Base-by-base conservation (phyloP, 495 filamentous ascomycete species). In the Xylaria sp. region DNA sequence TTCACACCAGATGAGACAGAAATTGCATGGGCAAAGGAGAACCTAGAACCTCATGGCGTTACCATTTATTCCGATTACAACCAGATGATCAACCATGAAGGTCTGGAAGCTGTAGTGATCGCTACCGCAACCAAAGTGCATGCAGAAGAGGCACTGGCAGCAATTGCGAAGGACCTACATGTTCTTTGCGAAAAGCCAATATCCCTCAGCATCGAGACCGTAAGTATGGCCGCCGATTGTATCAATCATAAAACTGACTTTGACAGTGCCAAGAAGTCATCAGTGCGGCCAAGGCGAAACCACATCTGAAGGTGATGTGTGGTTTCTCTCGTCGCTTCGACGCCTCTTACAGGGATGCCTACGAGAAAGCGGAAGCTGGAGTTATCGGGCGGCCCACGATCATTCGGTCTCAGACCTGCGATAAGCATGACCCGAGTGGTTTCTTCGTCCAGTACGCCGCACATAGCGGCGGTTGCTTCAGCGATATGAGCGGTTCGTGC, bases 261-360 rank as follows among this genome's bases (percentile, higher is more conserved):
- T 19, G 50, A 35, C 37, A 88, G 86, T 86, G 83, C 53, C 85
- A 84, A 79, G 75, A 73, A 21, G 87, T 90, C 57, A 77, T 88
- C 69, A 81, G 84, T 53, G 85, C 82, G 14, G 87, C 88, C 17
- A 71, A 74, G 55, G 76, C 76, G 35, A 85, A 83, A 43, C 86
- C 86, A 4, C 79, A 86, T 69, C 79, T 88, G 17, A 88, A 89
- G 75, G 84, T 88, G 37, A 88, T 89, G 85, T 88, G 86, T 70
- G 88, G 87, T 7, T 89, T 88, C 80, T 87, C 85, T 14, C 83
- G 86, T 5, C 85, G 87, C 44, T 89, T 89, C 78, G 87, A 89
- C 71, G 81, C 77, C 64, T 85, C 83, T 63, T 89, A 89, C 77
- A 81, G 85, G 1, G 85, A 87, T 62, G 87, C 87, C 19, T 77